Percentiles rank a stretch among this genome's conserved stretches.
Evolutionary conservation across 768 basidiomycete genomes (phyloP).

Genomic region (Suillus decipiens): DNA sequence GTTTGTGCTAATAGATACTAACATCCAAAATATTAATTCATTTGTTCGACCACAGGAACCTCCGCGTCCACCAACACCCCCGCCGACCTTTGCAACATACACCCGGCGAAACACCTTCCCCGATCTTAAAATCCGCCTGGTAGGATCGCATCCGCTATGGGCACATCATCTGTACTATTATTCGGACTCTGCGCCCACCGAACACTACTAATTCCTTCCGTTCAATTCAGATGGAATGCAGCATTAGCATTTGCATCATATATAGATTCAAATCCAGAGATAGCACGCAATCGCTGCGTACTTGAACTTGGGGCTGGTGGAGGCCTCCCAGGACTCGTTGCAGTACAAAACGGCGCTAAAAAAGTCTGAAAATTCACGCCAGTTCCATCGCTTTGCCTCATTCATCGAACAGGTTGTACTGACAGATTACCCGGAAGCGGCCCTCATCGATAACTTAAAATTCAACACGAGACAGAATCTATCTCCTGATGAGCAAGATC

Average conservation of each 20-base stretch:
- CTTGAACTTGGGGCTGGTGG: constrained; percentile 95
- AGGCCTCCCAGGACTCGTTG: constrained; percentile 81
- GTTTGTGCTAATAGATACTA: constrained; percentile 35
- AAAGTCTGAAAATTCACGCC: constrained; percentile 42
- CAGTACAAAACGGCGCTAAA: constrained; percentile 66
- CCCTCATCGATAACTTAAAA: constrained; percentile 73
- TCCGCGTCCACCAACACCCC: constrained; percentile 65
- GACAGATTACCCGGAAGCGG: constrained; percentile 89
- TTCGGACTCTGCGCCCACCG: constrained; percentile 13
- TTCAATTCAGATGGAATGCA: constrained; percentile 75
- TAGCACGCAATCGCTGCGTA: constrained; percentile 52
- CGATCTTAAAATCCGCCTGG: constrained; percentile 62
- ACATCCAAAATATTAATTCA: background rate
- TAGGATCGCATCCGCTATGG: constrained; percentile 83
- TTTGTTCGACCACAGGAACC: constrained; percentile 45
- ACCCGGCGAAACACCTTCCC: constrained; percentile 31
- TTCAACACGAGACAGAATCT: constrained; percentile 69
- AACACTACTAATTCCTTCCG: background rate
- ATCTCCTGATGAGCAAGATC: constrained; percentile 15
- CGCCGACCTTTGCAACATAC: constrained; percentile 56
- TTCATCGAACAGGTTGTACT: constrained; percentile 63
- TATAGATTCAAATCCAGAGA: constrained; percentile 52
- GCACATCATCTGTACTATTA: constrained; percentile 66
- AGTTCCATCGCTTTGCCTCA: background rate
- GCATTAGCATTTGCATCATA: constrained; percentile 71